Evolutionary conservation across 1,284 basidiomycete genomes (phyloP), one percentile per base, ranked within the genome.

Genomic region (Trichosporon faecale): DNA sequence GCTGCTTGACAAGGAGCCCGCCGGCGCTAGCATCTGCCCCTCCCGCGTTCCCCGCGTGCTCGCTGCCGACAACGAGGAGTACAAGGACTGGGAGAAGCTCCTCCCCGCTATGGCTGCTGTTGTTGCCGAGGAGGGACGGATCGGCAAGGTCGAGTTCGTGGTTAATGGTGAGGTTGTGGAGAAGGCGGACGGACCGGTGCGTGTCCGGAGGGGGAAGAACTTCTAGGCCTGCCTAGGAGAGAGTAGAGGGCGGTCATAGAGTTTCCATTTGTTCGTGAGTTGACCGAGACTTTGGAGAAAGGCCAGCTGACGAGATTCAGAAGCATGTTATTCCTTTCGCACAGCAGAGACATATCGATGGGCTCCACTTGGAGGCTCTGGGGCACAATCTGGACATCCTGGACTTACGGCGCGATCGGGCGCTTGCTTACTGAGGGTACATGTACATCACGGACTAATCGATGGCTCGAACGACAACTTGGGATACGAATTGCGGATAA

Each of bases 81-180:
- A 60, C 66, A 35, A 49, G 9, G 68, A 69, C 40, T 70, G 69
- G 69, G 33, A 52, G 66, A 35, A n/a, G 21, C 37, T 70, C 18
- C 21, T 67, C 3, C 63, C 63, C 27, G 66, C 69, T 6, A 61
- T 66, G 25, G 46, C 63, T 6, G 69, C 66, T 12, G 69, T 70
- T 5, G 69, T 67, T 12, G 8, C 12, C 6, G 65, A 69, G 14
- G 33, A 57, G 46, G 65, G 21, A 6, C n/a, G 44, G 61, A 49
- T 60, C 35, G 61, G 66, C 18, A 29, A 25, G 49, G 61, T 61
- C 12, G 37, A 21, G 46, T 23, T 67, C 12, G 66, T 70, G 16
- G 12, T 21, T 8, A 61, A 64, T 12, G 66, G 60, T 25, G 44
- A 46, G 65, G 57, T 33, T 7, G 57, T 61, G 16, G 18, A 29